phyloP scores from a whole-genome alignment of 2,329 filamentous ascomycete genomes.

The Aspergillus chevalieri region DNA sequence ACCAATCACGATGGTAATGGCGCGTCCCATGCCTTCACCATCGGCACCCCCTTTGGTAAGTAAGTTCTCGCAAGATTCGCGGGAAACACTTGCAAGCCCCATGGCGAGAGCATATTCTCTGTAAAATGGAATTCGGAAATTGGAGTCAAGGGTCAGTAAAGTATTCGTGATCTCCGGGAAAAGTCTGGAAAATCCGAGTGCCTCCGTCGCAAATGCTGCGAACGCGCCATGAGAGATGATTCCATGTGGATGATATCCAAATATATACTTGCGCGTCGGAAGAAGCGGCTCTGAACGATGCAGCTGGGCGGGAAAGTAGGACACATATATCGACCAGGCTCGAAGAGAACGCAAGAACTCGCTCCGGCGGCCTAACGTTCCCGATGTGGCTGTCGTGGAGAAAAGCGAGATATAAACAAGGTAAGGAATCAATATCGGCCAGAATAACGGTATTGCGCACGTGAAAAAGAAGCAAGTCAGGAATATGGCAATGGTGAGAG shows the following conservation, averaged over 20 bases:
- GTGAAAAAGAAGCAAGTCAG: slow-evolving; percentile 83
- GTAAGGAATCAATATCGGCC: slow-evolving; percentile 74
- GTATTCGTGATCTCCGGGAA: slow-evolving; percentile 96
- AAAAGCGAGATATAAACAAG: slow-evolving; percentile 71
- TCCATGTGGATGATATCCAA: slow-evolving; percentile 94
- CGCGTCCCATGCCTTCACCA: slow-evolving; percentile 80
- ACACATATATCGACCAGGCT: slow-evolving; percentile 83
- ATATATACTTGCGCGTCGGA: slow-evolving; percentile 84
- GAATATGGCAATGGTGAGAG: slow-evolving; percentile 61
- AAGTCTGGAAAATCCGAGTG: slow-evolving; percentile 74
- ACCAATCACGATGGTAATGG: slow-evolving; percentile 91
- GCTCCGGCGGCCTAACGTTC: slow-evolving; percentile 67
- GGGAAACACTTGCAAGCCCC: slow-evolving; percentile 81
- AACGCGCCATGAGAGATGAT: slow-evolving; percentile 98
- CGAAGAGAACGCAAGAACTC: slow-evolving; percentile 65
- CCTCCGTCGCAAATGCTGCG: slow-evolving; percentile 83
- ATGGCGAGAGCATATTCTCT: slow-evolving; percentile 88
- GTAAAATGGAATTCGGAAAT: slow-evolving; percentile 90
- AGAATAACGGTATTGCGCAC: slow-evolving; percentile 84
- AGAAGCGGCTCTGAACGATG: slow-evolving; percentile 78
- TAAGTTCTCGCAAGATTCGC: slow-evolving; percentile 85
- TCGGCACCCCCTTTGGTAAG: slow-evolving; percentile 73
- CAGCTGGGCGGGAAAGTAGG: slow-evolving; percentile 83
- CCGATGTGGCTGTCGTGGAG: slow-evolving; percentile 70
- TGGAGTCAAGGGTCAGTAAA: slow-evolving; percentile 86